Conservation (phyloP, 2,329 filamentous ascomycete species). For the Chaetomiaceae sp. region DNA sequence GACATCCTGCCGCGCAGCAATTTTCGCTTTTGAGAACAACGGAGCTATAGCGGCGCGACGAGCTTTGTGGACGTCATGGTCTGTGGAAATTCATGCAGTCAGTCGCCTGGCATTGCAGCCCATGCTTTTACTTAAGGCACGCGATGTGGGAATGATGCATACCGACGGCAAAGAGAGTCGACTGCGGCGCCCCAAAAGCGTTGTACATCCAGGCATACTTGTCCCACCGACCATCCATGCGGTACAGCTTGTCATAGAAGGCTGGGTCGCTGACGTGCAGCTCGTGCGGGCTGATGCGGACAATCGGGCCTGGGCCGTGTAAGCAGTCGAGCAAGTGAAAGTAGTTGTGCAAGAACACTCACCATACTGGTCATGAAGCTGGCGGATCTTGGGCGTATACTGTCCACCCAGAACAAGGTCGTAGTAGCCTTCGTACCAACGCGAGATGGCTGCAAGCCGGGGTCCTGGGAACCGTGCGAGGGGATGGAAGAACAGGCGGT, state of each 20-base stretch:
- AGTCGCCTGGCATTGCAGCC: no score
- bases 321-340: not conserved
- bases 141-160: not conserved
- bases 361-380: slow-evolving; percentile 29
- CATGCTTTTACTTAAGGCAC: no score
- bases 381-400: slow-evolving; percentile 24
- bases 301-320: slow-evolving; percentile 25
- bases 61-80: slow-evolving; percentile 6
- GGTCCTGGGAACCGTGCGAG: slow-evolving; percentile 29
- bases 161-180: not conserved
- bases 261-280: slow-evolving; percentile 27
- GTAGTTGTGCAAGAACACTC: not conserved
- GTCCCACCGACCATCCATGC: slow-evolving; percentile 10
- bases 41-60: not conserved
- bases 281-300: slow-evolving; percentile 31
- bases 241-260: slow-evolving; percentile 26
- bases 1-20: not conserved
- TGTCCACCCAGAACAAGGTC: slow-evolving; percentile 22
- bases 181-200: slow-evolving; percentile 4
- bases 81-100: not conserved
- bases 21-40: slow-evolving; percentile 6
- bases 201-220: slow-evolving; percentile 13
- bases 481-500: slow-evolving; percentile 29
- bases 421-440: slow-evolving; percentile 28
- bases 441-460: slow-evolving; percentile 24